These are phyloP conservation scores for Chernovozyma sophiae-reginae DNA, from an alignment of 1,139 yeast species.

Conservation along the genomic window DNA sequence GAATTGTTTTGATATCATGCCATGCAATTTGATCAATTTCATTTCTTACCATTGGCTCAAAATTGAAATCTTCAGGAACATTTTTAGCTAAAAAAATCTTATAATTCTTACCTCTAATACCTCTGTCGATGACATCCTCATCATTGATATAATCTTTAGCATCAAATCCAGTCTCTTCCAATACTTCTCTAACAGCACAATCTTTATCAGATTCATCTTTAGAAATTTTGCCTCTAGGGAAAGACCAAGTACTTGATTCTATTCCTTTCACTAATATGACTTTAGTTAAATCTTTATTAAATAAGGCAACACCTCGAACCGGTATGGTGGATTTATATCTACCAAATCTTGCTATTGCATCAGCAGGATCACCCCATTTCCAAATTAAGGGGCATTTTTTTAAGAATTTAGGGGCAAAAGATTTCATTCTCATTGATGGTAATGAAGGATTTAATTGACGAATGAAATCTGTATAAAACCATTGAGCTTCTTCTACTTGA, in stretches of 20 bases:
- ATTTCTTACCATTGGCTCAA: conserved; percentile 78
- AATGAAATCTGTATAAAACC: conserved; percentile 91
- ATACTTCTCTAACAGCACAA: conserved; percentile 92
- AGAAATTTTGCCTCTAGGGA: conserved; percentile 95
- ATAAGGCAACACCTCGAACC: conserved; percentile 91
- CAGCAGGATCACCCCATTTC: conserved; percentile 79
- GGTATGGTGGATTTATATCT: conserved; percentile 88
- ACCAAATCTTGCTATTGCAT: conserved; percentile 73
- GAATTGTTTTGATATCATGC: conserved; percentile 38
- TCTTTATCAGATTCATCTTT: conserved; percentile 87
- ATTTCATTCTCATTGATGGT: conserved; percentile 75
- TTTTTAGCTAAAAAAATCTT: conserved; percentile 75
- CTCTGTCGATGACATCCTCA: conserved; percentile 75
- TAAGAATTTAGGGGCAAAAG: conserved; percentile 70
- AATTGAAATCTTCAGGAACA: conserved; percentile 71
- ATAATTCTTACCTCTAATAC: conserved; percentile 78
- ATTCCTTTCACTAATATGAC: conserved; percentile 81
- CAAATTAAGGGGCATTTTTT: conserved; percentile 80
- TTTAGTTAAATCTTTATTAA: conserved; percentile 68
- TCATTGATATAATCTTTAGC: conserved; percentile 63
- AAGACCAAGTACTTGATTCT: conserved; percentile 86
- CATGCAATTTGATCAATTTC: conserved; percentile 65
- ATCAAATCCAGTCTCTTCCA: conserved; percentile 95
- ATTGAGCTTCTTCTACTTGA: conserved; percentile 97
- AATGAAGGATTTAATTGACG: conserved; percentile 69